These are phyloP conservation scores for Sungouiozyma intestinalis DNA, from an alignment of 805 yeast species.

Conservation along the genomic window DNA sequence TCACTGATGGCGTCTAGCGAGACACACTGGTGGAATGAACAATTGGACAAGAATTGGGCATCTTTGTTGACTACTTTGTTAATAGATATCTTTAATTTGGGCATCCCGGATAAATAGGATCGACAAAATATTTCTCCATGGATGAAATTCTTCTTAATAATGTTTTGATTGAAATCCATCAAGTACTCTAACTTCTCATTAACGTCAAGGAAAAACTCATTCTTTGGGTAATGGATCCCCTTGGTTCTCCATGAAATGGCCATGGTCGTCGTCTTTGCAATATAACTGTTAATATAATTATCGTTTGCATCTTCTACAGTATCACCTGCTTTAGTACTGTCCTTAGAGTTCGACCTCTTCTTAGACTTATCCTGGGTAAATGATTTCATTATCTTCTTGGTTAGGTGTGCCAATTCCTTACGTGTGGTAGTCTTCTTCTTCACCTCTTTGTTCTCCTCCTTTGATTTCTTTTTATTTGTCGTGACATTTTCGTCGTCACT, in stretches of 20 bases:
- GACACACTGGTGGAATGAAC: constrained; percentile 86
- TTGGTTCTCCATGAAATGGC: constrained; percentile 88
- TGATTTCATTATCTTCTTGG: not conserved
- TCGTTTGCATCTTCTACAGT: constrained; percentile 12
- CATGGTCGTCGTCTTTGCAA: constrained; percentile 67
- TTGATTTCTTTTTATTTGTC: constrained; percentile 2
- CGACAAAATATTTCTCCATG: constrained; percentile 64
- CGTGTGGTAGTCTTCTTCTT: not conserved
- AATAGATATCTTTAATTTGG: constrained; percentile 61
- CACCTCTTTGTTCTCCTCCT: not conserved
- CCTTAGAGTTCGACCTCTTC: constrained; percentile 2
- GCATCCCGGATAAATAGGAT: constrained; percentile 86
- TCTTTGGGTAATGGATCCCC: constrained; percentile 77
- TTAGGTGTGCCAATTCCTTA: constrained; percentile 1
- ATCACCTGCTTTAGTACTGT: constrained; percentile 2
- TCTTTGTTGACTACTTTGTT: constrained; percentile 50
- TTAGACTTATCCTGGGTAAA: constrained; percentile 1
- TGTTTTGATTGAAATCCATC: constrained; percentile 48
- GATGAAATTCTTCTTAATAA: constrained; percentile 55
- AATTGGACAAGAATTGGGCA: constrained; percentile 42
- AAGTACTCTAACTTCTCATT: constrained; percentile 63
- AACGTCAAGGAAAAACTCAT: constrained; percentile 83
- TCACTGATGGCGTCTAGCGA: constrained; percentile 51
- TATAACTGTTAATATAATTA: constrained; percentile 51
- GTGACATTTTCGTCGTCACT: not conserved